These are phyloP conservation scores for Vairimorpha necatrix DNA, from an alignment of 371 early-diverging fungal species.

Conservation along the genomic window DNA sequence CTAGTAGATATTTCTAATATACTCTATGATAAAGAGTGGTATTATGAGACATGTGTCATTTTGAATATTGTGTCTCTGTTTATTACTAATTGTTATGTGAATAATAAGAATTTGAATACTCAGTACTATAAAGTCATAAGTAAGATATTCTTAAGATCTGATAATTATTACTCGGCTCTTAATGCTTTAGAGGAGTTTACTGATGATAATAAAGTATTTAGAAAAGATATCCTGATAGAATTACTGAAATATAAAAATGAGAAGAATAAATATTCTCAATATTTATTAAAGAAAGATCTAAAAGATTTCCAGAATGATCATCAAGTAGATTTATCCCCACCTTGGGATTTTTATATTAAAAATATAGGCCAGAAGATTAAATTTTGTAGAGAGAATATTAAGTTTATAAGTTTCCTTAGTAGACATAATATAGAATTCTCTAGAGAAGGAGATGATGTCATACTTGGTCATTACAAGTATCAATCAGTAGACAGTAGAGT, in stretches of 20 bases:
- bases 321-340: neutral
- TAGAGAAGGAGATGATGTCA: conserved; percentile 13
- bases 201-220: neutral
- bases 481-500: conserved; percentile 22
- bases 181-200: neutral
- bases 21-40: neutral
- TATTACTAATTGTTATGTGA: neutral
- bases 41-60: neutral
- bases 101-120: neutral
- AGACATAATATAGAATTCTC: conserved; percentile 30
- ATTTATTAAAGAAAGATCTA: conserved; percentile 19
- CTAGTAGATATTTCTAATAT: neutral
- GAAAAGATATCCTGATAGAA: neutral
- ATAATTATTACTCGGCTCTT: conserved; percentile 4
- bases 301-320: neutral
- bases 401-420: neutral
- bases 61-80: neutral
- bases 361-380: neutral
- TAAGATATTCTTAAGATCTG: conserved; percentile 10
- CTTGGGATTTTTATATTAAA: conserved; percentile 20
- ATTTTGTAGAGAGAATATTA: neutral
- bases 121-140: neutral
- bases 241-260: conserved; percentile 28
- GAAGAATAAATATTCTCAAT: conserved; percentile 12
- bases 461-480: conserved; percentile 13